phyloP scores from a whole-genome alignment of 2,329 filamentous ascomycete genomes.

The Lecanicillium sp. region DNA sequence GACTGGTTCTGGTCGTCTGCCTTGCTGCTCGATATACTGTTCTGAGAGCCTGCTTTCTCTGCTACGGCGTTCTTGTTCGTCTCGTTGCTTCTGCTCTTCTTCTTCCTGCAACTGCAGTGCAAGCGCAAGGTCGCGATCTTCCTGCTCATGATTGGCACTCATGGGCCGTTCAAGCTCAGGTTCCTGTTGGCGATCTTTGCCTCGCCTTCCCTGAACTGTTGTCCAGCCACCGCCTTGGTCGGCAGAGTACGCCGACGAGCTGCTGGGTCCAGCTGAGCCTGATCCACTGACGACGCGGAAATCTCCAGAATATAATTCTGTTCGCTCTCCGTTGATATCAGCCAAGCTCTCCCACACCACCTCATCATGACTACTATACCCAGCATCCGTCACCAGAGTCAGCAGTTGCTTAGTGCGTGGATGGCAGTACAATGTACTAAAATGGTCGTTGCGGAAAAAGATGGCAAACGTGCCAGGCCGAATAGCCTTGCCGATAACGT shows the following conservation, averaged over 20 bases:
- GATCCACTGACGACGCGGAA: conserved; percentile 70
- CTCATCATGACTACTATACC: conserved; percentile 79
- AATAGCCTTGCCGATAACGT: conserved; percentile 62
- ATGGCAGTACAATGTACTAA: conserved; percentile 87
- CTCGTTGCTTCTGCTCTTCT: conserved; percentile 72
- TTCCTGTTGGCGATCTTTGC: conserved; percentile 17
- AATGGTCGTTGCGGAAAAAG: conserved; percentile 94
- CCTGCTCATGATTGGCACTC: conserved; percentile 49
- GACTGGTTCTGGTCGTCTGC: conserved; percentile 19
- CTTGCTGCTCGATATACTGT: conserved; percentile 61
- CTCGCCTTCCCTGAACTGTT: conserved; percentile 35
- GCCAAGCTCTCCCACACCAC: conserved; percentile 93
- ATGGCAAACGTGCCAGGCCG: conserved; percentile 77
- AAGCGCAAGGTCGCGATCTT: conserved; percentile 81
- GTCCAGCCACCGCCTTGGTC: conserved; percentile 40
- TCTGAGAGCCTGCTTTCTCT: conserved; percentile 62
- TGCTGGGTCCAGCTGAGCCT: conserved; percentile 12
- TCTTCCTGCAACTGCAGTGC: conserved; percentile 92
- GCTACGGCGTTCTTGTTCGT: conserved; percentile 52
- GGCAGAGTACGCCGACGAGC: conserved; percentile 1
- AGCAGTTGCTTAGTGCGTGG: conserved; percentile 67
- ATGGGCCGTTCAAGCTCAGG: conserved; percentile 17
- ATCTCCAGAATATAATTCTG: conserved; percentile 83
- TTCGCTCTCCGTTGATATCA: conserved; percentile 75
- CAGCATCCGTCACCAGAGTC: conserved; percentile 85